phyloP scores from a whole-genome alignment of 305 asterid genomes.

The Rubia occidens region DNA sequence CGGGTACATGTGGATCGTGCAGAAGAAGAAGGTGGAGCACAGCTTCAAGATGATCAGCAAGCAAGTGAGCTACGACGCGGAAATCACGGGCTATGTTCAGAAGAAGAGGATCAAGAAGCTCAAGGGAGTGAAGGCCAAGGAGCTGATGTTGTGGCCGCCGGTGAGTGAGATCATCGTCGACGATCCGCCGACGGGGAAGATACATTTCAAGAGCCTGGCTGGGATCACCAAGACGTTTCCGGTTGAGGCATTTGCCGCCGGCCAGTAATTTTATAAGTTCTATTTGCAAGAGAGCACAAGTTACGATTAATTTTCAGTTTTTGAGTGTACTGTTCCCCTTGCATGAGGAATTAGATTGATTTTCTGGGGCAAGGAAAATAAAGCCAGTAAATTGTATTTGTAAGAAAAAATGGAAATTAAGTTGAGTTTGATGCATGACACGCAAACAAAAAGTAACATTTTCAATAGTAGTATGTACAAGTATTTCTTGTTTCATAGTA shows the following conservation, averaged over 20 bases:
- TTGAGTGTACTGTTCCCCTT: neutral
- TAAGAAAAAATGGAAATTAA: too few relatives aligned
- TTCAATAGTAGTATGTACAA: too few relatives aligned
- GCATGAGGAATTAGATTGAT: neutral
- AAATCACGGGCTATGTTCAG: slow-evolving; percentile 40
- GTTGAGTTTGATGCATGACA: too few relatives aligned
- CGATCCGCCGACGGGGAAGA: slow-evolving; percentile 50
- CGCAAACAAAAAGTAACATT: too few relatives aligned
- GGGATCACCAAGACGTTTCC: slow-evolving; percentile 69
- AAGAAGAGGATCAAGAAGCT: slow-evolving; percentile 59
- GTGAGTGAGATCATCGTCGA: slow-evolving; percentile 41
- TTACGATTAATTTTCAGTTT: neutral
- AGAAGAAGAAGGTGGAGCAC: slow-evolving; percentile 50
- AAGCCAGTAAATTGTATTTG: too few relatives aligned
- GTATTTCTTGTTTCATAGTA: too few relatives aligned
- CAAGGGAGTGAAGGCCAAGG: slow-evolving; percentile 68
- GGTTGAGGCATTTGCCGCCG: slow-evolving; percentile 51
- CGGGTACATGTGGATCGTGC: slow-evolving; percentile 65
- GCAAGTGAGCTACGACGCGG: slow-evolving; percentile 45
- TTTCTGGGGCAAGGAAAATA: neutral
- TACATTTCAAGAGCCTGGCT: slow-evolving; percentile 66
- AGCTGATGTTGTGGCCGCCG: slow-evolving; percentile 64
- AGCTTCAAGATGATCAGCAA: slow-evolving; percentile 52
- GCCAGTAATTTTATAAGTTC: slow-evolving; percentile 24
- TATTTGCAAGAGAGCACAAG: neutral